phyloP scores from a whole-genome alignment of 2,329 filamentous ascomycete genomes.

The Colletotrichum costaricense region DNA sequence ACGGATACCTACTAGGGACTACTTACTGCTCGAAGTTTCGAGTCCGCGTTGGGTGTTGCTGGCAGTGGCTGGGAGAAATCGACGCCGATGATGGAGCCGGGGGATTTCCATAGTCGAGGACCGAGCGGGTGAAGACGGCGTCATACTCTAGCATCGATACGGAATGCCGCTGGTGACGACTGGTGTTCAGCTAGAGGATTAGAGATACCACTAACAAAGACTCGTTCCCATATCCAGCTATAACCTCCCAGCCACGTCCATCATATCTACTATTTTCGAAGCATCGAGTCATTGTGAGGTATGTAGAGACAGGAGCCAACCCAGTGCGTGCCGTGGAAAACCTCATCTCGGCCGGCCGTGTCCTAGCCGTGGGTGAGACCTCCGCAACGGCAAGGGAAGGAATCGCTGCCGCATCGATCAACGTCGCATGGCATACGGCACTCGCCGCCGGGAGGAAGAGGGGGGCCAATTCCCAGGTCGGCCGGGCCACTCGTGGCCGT shows the following conservation, averaged over 20 bases:
- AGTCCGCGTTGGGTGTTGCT: not conserved
- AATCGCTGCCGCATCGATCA: slow-evolving; percentile 9
- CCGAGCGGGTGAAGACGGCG: not conserved
- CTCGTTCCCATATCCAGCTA: not conserved
- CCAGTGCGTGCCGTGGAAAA: not conserved
- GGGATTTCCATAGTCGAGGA: not conserved
- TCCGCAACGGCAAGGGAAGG: not conserved
- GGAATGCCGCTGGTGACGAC: not conserved
- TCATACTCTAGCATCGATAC: not conserved
- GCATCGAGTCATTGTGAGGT: not conserved
- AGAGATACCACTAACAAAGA: not conserved
- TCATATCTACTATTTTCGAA: not conserved
- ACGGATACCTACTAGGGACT: too few species aligned
- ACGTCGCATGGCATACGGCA: slow-evolving; percentile 18
- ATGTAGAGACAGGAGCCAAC: not conserved
- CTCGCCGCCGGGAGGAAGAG: not conserved
- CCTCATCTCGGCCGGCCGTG: not conserved
- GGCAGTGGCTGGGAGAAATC: slow-evolving; percentile 12
- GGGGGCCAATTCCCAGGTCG: not conserved
- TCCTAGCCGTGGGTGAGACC: not conserved
- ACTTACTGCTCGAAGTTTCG: not conserved
- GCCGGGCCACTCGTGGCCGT: not conserved
- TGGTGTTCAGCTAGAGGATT: not conserved
- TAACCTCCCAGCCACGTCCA: not conserved
- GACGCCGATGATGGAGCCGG: slow-evolving; percentile 17